Conservation (phyloP, 306 rosid species). For the Albizia julibrissin region DNA sequence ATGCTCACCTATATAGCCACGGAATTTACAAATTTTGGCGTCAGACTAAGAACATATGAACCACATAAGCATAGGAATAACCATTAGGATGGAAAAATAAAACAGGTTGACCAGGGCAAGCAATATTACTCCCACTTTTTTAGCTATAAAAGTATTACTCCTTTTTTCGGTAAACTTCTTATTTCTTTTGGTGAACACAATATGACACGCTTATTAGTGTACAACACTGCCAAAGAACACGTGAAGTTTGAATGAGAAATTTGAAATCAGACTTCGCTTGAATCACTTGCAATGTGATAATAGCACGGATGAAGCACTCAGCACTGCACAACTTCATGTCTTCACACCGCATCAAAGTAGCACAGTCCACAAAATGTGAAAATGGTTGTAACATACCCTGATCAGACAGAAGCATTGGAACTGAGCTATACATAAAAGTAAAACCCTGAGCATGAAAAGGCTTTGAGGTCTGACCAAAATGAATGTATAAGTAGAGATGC, state of each 20-base stretch:
- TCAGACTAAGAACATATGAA: not conserved
- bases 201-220: not conserved
- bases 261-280: constrained; percentile 2
- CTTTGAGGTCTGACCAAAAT: constrained; percentile 16
- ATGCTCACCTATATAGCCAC: not conserved
- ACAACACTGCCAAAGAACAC: constrained; percentile 8
- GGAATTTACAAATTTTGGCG: not conserved
- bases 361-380: not conserved
- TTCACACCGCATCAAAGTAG: constrained; percentile 29
- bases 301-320: no score
- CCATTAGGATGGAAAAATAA: not conserved
- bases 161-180: no score
- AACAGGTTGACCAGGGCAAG: not conserved
- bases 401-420: constrained; percentile 24
- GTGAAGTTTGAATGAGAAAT: not conserved
- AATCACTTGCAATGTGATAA: constrained; percentile 25
- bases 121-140: not conserved
- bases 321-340: constrained; percentile 23
- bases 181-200: not conserved
- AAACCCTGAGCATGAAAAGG: constrained; percentile 20
- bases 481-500: constrained; percentile 23
- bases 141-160: no score
- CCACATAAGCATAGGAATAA: not conserved
- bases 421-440: constrained; percentile 31
- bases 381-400: constrained; percentile 24